These are phyloP conservation scores for Cercospora sojina DNA, from an alignment of 2,329 filamentous ascomycete species.

Conservation along the genomic window DNA sequence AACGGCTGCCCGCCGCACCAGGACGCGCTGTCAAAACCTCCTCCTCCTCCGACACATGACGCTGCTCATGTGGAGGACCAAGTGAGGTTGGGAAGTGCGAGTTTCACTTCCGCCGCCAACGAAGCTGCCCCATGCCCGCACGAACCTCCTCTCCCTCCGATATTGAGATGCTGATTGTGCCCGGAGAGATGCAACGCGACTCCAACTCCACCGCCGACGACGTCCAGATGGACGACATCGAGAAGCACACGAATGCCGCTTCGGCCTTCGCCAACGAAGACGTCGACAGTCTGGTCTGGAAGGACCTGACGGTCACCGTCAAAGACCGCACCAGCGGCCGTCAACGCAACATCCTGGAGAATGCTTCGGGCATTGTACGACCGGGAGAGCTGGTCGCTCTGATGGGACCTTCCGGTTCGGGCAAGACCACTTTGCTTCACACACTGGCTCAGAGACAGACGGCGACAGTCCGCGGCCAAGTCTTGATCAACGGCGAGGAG, in stretches of 20 bases:
- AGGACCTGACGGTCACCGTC: slow-evolving; percentile 63
- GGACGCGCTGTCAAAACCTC: slow-evolving; percentile 1
- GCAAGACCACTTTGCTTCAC: slow-evolving; percentile 81
- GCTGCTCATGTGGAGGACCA: slow-evolving; percentile 4
- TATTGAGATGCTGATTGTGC: slow-evolving; percentile 28
- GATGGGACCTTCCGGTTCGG: slow-evolving; percentile 69
- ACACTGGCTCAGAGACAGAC: slow-evolving; percentile 64
- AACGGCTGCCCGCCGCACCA: slow-evolving; percentile 2
- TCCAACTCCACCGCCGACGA: slow-evolving; percentile 15
- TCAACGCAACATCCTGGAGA: slow-evolving; percentile 42
- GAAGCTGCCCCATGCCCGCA: slow-evolving; percentile 17
- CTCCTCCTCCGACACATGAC: slow-evolving; percentile 9
- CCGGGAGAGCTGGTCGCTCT: slow-evolving; percentile 71
- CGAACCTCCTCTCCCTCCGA: slow-evolving; percentile 23
- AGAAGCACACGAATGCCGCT: slow-evolving; percentile 18
- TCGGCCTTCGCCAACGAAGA: slow-evolving; percentile 55
- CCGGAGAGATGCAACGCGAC: slow-evolving; percentile 12
- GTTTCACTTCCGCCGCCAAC: slow-evolving; percentile 2
- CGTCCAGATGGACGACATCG: slow-evolving; percentile 21
- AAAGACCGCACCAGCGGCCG: slow-evolving; percentile 64
- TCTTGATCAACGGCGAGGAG: slow-evolving; percentile 60
- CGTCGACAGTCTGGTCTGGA: slow-evolving; percentile 63
- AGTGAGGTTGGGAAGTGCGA: slow-evolving; percentile 8
- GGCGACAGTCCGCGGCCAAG: slow-evolving; percentile 50
- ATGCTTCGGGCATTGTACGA: slow-evolving; percentile 23